These are phyloP conservation scores for Neofusicoccum laricinum DNA, from an alignment of 2,329 filamentous ascomycete species.

Conservation along the genomic window DNA sequence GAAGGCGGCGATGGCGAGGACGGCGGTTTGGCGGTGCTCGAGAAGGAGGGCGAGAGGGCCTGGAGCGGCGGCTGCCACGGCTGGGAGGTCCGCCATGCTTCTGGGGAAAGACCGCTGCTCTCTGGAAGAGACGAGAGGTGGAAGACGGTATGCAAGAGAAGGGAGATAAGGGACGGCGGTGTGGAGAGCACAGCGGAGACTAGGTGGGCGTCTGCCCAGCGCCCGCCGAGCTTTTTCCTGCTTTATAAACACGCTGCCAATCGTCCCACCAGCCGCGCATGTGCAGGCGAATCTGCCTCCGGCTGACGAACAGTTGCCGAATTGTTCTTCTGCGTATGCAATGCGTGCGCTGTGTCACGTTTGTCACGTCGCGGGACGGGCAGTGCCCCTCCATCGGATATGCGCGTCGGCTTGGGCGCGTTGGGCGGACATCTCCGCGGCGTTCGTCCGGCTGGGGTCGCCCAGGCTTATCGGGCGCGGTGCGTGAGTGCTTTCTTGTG, in stretches of 20 bases:
- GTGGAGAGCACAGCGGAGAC: too few relatives aligned
- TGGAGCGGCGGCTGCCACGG: neutral
- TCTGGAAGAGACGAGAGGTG: too few relatives aligned
- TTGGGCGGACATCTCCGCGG: neutral
- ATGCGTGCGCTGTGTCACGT: neutral
- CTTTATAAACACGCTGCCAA: neutral
- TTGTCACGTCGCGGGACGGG: too few relatives aligned
- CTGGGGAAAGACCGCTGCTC: too few relatives aligned
- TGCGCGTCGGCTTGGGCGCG: neutral
- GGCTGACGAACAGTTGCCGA: neutral
- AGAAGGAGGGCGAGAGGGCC: constrained; percentile 18
- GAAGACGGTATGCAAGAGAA: too few relatives aligned
- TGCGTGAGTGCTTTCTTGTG: neutral
- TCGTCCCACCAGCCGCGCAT: neutral
- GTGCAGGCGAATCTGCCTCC: neutral
- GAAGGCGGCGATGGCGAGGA: constrained; percentile 5
- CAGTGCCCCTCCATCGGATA: neutral
- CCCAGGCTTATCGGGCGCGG: neutral
- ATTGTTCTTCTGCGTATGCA: neutral
- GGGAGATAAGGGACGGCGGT: neutral
- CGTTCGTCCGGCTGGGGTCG: too few relatives aligned
- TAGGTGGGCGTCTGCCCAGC: too few relatives aligned
- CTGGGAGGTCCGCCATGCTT: neutral
- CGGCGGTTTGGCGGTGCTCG: constrained; percentile 26
- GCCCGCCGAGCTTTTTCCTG: neutral